Evolutionary conservation across 2,329 filamentous ascomycete genomes (phyloP), one percentile per base, ranked within the genome.

Genomic region (Clarireedia homoeocarpa): DNA sequence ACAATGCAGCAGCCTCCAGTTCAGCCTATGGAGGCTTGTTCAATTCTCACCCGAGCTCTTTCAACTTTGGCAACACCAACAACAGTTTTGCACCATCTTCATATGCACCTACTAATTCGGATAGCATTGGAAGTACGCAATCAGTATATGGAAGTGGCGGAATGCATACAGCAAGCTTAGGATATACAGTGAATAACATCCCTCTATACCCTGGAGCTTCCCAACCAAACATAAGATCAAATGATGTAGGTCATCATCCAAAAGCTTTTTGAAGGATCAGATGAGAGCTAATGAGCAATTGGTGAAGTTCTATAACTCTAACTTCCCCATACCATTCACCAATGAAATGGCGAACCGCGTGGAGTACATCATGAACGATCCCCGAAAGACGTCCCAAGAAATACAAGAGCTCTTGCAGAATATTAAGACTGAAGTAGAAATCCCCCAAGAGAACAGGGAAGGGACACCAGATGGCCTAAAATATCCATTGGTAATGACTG

Each of bases 391-490:
- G 2, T 71, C 78, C n/a, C 78, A 86, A 57, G 86, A 91, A 64
- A 80, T 92, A 55, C 80, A 86, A 60, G 77, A 83, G 26, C 72
- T 92, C 4, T 72, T 92, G 10, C 77, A 83, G 46, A 89, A 89
- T 59, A 91, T 91, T 60, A 78, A 83, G 23, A 85, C 87, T 0
- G 88, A 91, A 63, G 78, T 83, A 65, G 83, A 87, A 6, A 76
- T 85, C 12, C 75, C 79, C 0, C 74, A 77, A 27, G 77, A 84
- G 54, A 77, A 84, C 51, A 79, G 85, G 15, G 82, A 87, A 57
- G 80, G 81, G 24, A 90, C 86, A 0, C 89, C 89, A 0, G 77
- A 79, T 44, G 84, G 78, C 1, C 79, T 96, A 66, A 82, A 76
- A 57, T 83, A 82, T 56, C 74, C 78, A 0, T 75, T 96, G 7